Evolutionary conservation across 345 rosid genomes (phyloP).

Genomic region (Erucastrum elatum): DNA sequence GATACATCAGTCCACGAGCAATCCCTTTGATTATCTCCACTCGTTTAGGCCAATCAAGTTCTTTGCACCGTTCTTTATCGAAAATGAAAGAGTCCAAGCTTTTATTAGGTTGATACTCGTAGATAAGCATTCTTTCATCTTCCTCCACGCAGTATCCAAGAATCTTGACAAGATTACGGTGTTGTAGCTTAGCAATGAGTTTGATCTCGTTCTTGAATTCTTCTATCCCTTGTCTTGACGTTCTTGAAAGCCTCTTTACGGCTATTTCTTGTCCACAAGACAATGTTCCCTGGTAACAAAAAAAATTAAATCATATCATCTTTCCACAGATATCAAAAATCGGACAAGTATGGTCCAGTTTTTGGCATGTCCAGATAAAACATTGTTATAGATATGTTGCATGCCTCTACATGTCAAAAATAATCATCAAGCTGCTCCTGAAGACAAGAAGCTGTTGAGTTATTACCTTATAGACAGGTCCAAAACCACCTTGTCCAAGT

Average conservation of each 20-base stretch:
- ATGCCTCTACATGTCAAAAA: no score
- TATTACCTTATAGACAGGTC: slow-evolving; percentile 65
- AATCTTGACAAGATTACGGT: slow-evolving; percentile 54
- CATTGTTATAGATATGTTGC: no score
- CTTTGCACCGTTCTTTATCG: slow-evolving; percentile 26
- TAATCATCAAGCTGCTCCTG: no score
- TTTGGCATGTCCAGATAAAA: no score
- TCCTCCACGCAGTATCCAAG: slow-evolving; percentile 52
- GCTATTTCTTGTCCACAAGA: slow-evolving; percentile 47
- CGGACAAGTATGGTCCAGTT: neutral
- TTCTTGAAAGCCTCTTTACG: slow-evolving; percentile 51
- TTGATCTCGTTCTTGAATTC: slow-evolving; percentile 60
- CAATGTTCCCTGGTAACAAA: slow-evolving; percentile 39
- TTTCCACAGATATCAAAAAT: neutral
- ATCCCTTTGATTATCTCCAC: slow-evolving; percentile 40
- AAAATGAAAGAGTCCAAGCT: slow-evolving; percentile 47
- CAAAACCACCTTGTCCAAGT: slow-evolving; percentile 78
- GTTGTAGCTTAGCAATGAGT: slow-evolving; percentile 56
- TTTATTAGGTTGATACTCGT: slow-evolving; percentile 49
- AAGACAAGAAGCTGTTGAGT: neutral
- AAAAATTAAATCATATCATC: neutral
- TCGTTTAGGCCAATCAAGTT: slow-evolving; percentile 36
- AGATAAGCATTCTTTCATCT: slow-evolving; percentile 53
- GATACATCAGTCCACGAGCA: slow-evolving; percentile 43
- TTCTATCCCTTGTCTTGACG: slow-evolving; percentile 52